These are phyloP conservation scores for Pneumocystis jirovecii DNA, from an alignment of 1,139 yeast species.

Conservation along the genomic window DNA sequence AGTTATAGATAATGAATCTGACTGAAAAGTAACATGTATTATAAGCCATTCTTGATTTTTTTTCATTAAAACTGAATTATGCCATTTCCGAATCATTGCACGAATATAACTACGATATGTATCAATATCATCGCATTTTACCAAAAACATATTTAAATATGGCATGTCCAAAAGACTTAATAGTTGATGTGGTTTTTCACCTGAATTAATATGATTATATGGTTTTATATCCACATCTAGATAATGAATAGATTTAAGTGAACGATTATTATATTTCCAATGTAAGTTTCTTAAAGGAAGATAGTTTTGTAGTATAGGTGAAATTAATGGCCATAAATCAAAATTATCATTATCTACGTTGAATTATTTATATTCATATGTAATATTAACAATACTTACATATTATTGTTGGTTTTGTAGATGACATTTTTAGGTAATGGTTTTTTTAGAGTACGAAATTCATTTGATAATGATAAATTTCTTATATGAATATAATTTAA, in stretches of 20 bases:
- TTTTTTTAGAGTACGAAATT: not conserved
- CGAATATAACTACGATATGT: conserved; percentile 65
- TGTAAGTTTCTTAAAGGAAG: conserved; percentile 61
- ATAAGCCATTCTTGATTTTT: conserved; percentile 52
- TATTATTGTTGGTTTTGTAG: not conserved
- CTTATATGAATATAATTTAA: not conserved
- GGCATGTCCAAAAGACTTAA: conserved; percentile 33
- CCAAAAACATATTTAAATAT: conserved; percentile 52
- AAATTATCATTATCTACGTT: not conserved
- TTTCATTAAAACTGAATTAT: conserved; percentile 33
- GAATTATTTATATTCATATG: not conserved
- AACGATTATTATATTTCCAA: conserved; percentile 50
- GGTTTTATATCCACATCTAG: conserved; percentile 47
- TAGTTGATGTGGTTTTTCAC: conserved; percentile 16
- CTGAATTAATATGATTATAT: conserved; percentile 27
- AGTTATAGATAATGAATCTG: conserved; percentile 1
- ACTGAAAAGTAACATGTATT: conserved; percentile 25
- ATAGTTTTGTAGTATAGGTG: not conserved
- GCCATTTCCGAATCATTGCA: conserved; percentile 73
- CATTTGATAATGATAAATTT: not conserved
- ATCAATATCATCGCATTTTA: conserved; percentile 52
- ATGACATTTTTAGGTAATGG: not conserved
- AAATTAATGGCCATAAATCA: not conserved
- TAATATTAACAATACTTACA: not conserved
- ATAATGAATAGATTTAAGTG: conserved; percentile 51